phyloP scores from a whole-genome alignment of 805 yeast genomes.

The Candida berthetii region DNA sequence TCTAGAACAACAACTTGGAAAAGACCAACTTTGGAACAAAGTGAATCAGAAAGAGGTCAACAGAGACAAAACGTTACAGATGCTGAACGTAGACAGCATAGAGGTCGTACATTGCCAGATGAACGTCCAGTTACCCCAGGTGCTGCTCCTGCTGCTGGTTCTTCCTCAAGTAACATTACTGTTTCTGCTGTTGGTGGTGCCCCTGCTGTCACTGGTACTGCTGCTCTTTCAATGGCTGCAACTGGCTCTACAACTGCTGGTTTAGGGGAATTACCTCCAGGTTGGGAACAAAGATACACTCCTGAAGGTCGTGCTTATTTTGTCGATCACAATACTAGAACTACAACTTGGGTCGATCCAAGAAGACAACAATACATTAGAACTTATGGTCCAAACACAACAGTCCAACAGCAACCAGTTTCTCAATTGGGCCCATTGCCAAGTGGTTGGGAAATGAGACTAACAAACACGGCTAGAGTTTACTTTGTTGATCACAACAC shows the following conservation, averaged over 20 bases:
- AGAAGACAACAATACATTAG: constrained; percentile 97
- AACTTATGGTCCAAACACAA: constrained; percentile 83
- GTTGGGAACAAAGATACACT: constrained; percentile 98
- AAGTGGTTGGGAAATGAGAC: constrained; percentile 99
- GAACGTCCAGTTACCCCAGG: constrained; percentile 21
- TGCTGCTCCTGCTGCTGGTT: constrained; percentile 17
- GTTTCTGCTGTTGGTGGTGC: constrained; percentile 40
- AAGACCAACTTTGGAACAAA: constrained; percentile 81
- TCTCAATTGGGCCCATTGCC: constrained; percentile 97
- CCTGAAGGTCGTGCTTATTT: constrained; percentile 98
- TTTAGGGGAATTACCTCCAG: constrained; percentile 93
- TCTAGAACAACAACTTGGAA: constrained; percentile 99
- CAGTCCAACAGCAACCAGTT: constrained; percentile 96
- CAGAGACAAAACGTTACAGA: constrained; percentile 69
- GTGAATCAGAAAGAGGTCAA: constrained; percentile 57
- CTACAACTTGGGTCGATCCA: constrained; percentile 99
- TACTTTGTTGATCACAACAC: constrained; percentile 99
- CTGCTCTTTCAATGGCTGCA: constrained; percentile 62
- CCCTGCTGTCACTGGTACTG: constrained; percentile 44
- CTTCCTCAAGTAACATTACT: constrained; percentile 29
- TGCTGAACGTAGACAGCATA: constrained; percentile 85
- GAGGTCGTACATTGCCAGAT: constrained; percentile 85
- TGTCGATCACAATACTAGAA: constrained; percentile 98
- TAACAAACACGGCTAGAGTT: constrained; percentile 97
- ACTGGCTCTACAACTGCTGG: constrained; percentile 89